Evolutionary conservation across 2,329 filamentous ascomycete genomes (phyloP).

Genomic region (Xylariaceae sp.): DNA sequence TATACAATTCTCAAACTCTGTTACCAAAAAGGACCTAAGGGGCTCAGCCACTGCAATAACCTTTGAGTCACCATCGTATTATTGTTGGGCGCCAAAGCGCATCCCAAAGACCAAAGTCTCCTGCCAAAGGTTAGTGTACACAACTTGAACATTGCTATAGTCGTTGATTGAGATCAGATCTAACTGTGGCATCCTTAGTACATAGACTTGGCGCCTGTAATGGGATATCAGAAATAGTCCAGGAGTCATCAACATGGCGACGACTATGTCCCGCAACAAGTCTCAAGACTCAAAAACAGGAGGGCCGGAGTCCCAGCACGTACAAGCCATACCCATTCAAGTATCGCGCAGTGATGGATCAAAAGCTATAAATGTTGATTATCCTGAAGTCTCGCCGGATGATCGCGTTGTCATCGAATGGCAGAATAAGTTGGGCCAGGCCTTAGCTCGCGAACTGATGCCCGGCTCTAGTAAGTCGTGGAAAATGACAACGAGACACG

Average conservation of each 20-base stretch:
- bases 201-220: no score
- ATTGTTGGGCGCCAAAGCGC: no score
- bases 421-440: conserved; percentile 22
- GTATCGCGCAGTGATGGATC: conserved; percentile 19
- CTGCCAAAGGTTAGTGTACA: no score
- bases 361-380: conserved; percentile 14
- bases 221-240: not conserved
- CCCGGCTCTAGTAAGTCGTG: conserved; percentile 13
- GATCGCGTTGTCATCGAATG: conserved; percentile 16
- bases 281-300: not conserved
- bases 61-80: no score
- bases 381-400: conserved; percentile 15
- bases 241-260: not conserved
- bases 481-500: not conserved
- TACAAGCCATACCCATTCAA: conserved; percentile 6
- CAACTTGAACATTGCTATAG: no score
- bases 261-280: not conserved
- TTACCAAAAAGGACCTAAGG: no score
- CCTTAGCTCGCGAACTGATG: conserved; percentile 16
- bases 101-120: no score
- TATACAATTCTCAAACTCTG: no score
- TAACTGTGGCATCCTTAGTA: no score
- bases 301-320: not conserved
- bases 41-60: no score
- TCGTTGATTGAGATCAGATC: no score